Evolutionary conservation across 2,329 filamentous ascomycete species (phyloP), one percentile per base, ranked within the genome.

Genomic region (Penicillium sp.): DNA sequence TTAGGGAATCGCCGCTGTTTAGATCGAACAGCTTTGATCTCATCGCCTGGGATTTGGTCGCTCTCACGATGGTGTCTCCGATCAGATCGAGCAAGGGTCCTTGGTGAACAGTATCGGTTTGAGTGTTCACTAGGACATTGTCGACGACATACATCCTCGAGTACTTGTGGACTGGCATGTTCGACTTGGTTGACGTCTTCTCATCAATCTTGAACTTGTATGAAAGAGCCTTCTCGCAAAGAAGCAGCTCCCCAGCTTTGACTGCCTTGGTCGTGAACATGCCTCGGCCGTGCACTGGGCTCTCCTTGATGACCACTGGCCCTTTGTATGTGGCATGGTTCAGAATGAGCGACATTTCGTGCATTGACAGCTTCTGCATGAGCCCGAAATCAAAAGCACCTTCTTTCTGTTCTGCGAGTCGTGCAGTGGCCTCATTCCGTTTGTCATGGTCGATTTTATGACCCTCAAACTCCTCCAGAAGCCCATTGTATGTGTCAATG

Each of bases 151-250:
- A 18, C 18, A 18, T 18, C 18, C 18, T 18, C 18, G 18, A 18
- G 18, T 18, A 18, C 18, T 18, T 18, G 18, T 18, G 18, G 18
- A 18, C 18, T 18, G 18, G 18, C 18, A 18, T 18, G 18, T 18
- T 18, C 18, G 18, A 18, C 18, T 18, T 18, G 18, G 18, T 18
- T 18, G 18, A 18, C 18, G 18, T 18, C 18, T 18, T 18, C 18
- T 18, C 18, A 18, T 18, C 18, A 18, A 18, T 18, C 18, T 18
- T 18, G 18, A 18, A 18, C 18, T 18, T 18, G 0, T 82, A 75
- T 0, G 65, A 67, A 59, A 84, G 83, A 0, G 82, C 81, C 56
- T 85, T 85, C 56, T 85, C 82, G 44, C 80, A 84, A 0, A 85
- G 60, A 0, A 86, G 64, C 0, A 84, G 67, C 3, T 83, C 78